Base-by-base conservation (phyloP, 1,284 basidiomycete genomes). In the Paramarasmius palmivorus region DNA sequence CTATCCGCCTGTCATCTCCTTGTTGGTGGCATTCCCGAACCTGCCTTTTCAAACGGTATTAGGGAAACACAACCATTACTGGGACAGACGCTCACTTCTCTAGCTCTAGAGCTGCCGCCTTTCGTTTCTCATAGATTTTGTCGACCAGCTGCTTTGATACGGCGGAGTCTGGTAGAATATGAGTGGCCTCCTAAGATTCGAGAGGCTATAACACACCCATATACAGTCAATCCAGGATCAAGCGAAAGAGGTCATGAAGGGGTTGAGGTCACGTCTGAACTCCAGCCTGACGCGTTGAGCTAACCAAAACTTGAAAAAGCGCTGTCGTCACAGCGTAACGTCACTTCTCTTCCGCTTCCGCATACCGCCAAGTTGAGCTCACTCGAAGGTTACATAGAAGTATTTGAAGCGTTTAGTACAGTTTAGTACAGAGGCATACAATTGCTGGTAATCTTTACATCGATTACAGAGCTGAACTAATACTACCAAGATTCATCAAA, bases 111-210 rank as follows among this genome's bases (percentile, higher is more conserved):
- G 96, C 95, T 3, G 95, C 93, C 8, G 92, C 88, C 74, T 98
- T 98, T 57, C 97, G 86, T 74, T 94, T 93, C 77, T 98, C 96
- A 68, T 98, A 93, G 70, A 92, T 86, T 76, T 92, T 90, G 81
- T 92, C 90, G 50, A 90, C 81, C 54, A 92, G 74, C 67, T 91
- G 90, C 66, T 86, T 88, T 42, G 86, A 75, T 42, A 88, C 79
- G 56, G 82, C 76, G 53, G 81, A 71, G 62, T 90, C 87, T 90
- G 60, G 12, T 29, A 20, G 34, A 35, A 37, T 23, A 38, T 37
- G 41, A 35, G 50, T 17, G 20, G 10, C 25, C 19, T 4, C 4
- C 8, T 23, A 15, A 19, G 10, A 17, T 6, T 15, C 19, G 34
- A 14, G 12, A n/a, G 12, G 12, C 32, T 2, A 22, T 32, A 4